phyloP scores from a whole-genome alignment of 345 rosid genomes.

The Lumnitzera racemosa region DNA sequence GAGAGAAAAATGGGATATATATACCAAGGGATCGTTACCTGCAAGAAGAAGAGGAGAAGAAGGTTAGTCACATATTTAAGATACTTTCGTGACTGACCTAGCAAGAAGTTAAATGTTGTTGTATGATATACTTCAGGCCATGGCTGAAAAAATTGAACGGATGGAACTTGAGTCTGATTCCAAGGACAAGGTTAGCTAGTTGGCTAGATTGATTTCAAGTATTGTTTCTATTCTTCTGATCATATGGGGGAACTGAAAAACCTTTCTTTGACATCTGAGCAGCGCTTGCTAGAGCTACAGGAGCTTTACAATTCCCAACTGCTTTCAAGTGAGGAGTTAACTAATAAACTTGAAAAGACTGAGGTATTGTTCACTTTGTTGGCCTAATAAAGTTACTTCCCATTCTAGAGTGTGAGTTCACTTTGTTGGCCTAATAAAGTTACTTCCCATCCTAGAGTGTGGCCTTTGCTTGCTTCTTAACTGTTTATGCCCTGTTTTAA shows the following conservation, averaged over 20 bases:
- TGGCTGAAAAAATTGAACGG: slow-evolving; percentile 94
- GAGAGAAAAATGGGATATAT: slow-evolving; percentile 97
- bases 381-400: too few relatives aligned
- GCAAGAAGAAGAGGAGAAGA: slow-evolving; percentile 94
- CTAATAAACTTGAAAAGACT: slow-evolving; percentile 75
- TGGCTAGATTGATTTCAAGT: slow-evolving; percentile 2
- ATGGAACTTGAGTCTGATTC: slow-evolving; percentile 81
- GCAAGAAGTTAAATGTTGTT: slow-evolving; percentile 9
- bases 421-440: too few relatives aligned
- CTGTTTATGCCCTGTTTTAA: slow-evolving; percentile 2
- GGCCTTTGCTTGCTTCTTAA: slow-evolving; percentile 2
- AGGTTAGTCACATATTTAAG: slow-evolving; percentile 35
- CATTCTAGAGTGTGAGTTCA: too few relatives aligned
- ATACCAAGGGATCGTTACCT: slow-evolving; percentile 90
- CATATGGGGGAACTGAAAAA: slow-evolving; percentile 4
- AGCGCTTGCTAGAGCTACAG: slow-evolving; percentile 87
- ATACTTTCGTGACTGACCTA: neutral
- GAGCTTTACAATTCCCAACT: slow-evolving; percentile 76
- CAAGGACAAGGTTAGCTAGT: slow-evolving; percentile 59
- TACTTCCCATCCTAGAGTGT: neutral
- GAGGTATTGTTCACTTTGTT: slow-evolving; percentile 42
- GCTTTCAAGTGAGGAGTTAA: slow-evolving; percentile 54
- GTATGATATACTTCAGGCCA: slow-evolving; percentile 48
- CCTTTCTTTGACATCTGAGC: slow-evolving; percentile 18
- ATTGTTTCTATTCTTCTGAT: slow-evolving; percentile 1